phyloP scores from a whole-genome alignment of 352 stramenopile genomes.

The Pythium vanterpoolii region DNA sequence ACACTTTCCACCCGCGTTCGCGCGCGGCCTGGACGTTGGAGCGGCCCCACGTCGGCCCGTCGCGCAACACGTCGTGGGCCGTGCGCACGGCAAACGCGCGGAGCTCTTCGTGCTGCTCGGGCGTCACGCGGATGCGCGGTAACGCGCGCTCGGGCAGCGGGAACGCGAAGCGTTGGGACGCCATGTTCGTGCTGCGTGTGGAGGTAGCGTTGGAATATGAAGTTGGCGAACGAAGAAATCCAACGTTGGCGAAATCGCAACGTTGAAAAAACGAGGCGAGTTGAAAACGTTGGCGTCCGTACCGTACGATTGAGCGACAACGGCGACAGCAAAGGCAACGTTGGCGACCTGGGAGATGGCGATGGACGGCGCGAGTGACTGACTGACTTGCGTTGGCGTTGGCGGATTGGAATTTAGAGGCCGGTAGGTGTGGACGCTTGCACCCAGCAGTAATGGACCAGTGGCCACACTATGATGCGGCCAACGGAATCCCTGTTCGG shows the following conservation, averaged over 20 bases:
- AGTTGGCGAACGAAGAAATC: neutral
- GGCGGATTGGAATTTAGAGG: neutral
- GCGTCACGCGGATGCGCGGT: constrained; percentile 45
- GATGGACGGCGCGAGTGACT: neutral
- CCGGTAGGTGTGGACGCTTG: neutral
- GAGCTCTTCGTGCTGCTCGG: constrained; percentile 59
- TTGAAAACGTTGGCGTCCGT: no score
- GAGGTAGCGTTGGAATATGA: neutral
- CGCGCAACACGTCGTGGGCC: constrained; percentile 43
- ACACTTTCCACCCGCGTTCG: constrained; percentile 53
- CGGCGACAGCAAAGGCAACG: no score
- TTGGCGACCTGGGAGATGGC: no score
- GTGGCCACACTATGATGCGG: no score
- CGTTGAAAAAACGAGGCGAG: no score
- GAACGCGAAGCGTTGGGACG: constrained; percentile 32
- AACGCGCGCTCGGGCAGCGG: constrained; percentile 48
- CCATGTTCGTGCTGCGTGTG: neutral
- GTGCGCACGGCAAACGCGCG: constrained; percentile 52
- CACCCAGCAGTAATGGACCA: neutral
- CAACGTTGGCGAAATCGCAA: no score
- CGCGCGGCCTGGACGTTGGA: constrained; percentile 48
- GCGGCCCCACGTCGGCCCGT: constrained; percentile 62
- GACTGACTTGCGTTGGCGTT: neutral
- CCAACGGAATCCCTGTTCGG: neutral
- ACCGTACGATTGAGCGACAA: no score